These are phyloP conservation scores for Plasmodium relictum DNA, from an alignment of 169 alveolate genomes.

Conservation along the genomic window DNA sequence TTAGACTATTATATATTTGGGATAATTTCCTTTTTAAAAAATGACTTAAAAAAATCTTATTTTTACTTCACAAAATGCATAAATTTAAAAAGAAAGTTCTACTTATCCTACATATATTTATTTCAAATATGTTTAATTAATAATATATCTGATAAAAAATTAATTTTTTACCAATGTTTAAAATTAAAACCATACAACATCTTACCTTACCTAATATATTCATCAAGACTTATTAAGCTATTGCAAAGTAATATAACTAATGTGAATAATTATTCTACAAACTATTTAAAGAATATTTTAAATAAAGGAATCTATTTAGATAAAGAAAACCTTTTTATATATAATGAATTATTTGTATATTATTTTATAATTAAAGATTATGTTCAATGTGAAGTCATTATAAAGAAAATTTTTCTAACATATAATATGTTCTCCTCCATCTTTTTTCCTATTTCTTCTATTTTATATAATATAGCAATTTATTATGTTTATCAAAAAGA, in stretches of 20 bases:
- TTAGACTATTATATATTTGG: slow-evolving; percentile 44
- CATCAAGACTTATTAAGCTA: slow-evolving; percentile 1
- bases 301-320: slow-evolving; percentile 36
- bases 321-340: slow-evolving; percentile 26
- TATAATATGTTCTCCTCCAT: not conserved
- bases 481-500: slow-evolving; percentile 41
- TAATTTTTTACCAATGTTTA: slow-evolving; percentile 23
- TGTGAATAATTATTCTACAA: not conserved
- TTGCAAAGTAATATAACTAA: slow-evolving; percentile 2
- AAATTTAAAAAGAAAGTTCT: slow-evolving; percentile 6
- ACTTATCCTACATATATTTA: slow-evolving; percentile 15
- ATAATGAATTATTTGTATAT: slow-evolving; percentile 54
- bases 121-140: slow-evolving; percentile 7
- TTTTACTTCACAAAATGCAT: slow-evolving; percentile 13
- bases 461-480: slow-evolving; percentile 35
- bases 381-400: slow-evolving; percentile 27
- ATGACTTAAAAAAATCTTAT: slow-evolving; percentile 7
- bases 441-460: slow-evolving; percentile 1
- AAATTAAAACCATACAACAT: slow-evolving; percentile 16
- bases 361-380: slow-evolving; percentile 29
- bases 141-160: slow-evolving; percentile 3
- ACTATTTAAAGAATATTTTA: slow-evolving; percentile 22
- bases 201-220: slow-evolving; percentile 40
- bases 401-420: slow-evolving; percentile 9
- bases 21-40: slow-evolving; percentile 33